These are phyloP conservation scores for Aureobasidium subglaciale DNA, from an alignment of 2,329 filamentous ascomycete genomes.

Conservation along the genomic window DNA sequence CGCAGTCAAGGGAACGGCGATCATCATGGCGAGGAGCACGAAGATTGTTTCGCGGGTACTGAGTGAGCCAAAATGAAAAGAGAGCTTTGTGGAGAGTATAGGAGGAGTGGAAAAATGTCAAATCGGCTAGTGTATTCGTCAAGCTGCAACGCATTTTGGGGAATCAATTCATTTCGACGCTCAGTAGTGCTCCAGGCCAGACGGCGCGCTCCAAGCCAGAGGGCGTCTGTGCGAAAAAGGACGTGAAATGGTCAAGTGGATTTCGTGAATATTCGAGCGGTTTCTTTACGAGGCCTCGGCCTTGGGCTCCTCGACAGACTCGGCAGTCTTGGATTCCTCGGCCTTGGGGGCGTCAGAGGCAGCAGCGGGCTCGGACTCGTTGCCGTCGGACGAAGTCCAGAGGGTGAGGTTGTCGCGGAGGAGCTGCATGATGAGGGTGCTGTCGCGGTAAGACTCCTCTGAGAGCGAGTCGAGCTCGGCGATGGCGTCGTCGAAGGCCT, in stretches of 20 bases:
- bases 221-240: constrained; percentile 15
- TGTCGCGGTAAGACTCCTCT: constrained; percentile 97
- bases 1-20: constrained; percentile 3
- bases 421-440: constrained; percentile 98
- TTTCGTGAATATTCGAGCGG: constrained; percentile 10
- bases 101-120: constrained; percentile 10
- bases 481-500: constrained; percentile 97
- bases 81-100: neutral
- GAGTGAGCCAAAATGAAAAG: constrained; percentile 2
- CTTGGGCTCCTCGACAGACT: constrained; percentile 30
- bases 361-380: constrained; percentile 63
- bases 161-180: constrained; percentile 18
- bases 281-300: constrained; percentile 12
- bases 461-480: constrained; percentile 96
- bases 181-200: constrained; percentile 14
- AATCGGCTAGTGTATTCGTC: constrained; percentile 17
- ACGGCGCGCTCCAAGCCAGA: constrained; percentile 15
- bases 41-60: neutral
- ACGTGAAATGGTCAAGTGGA: constrained; percentile 15
- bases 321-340: constrained; percentile 37
- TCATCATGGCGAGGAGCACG: constrained; percentile 4
- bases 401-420: constrained; percentile 96
- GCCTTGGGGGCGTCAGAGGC: constrained; percentile 57
- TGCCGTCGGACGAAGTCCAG: constrained; percentile 91
- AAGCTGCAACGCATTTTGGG: constrained; percentile 18